Percentiles rank a stretch among this genome's conserved stretches.
Conservation (phyloP, 2,329 filamentous ascomycete genomes). For the Ramichloridium luteum region DNA sequence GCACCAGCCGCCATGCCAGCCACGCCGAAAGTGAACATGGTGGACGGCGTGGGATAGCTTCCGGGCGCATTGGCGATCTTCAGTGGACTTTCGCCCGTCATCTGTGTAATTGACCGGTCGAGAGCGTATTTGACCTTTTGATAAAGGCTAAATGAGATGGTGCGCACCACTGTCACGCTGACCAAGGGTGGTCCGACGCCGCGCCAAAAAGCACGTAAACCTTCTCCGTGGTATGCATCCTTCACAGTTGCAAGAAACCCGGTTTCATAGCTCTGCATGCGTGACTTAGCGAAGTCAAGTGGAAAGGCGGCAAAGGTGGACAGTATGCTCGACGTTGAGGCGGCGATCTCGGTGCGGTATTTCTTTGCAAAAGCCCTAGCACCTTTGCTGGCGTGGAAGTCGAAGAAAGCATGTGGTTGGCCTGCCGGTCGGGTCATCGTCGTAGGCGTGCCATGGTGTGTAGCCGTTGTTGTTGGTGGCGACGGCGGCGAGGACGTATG, state of each 20-base stretch:
- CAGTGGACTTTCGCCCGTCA: conserved; percentile 58
- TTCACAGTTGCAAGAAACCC: conserved; percentile 51
- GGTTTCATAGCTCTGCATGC: conserved; percentile 64
- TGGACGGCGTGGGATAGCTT: conserved; percentile 59
- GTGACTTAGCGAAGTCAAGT: conserved; percentile 78
- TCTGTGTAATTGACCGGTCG: conserved; percentile 54
- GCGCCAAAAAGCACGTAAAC: conserved; percentile 39
- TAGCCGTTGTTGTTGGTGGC: not conserved
- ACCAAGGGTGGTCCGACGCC: conserved; percentile 66
- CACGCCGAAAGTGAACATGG: conserved; percentile 62
- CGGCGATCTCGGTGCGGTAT: conserved; percentile 70
- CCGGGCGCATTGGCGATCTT: conserved; percentile 58
- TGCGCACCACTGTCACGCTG: conserved; percentile 65
- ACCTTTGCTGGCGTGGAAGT: conserved; percentile 27
- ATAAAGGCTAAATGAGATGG: conserved; percentile 70
- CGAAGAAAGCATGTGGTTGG: conserved; percentile 10
- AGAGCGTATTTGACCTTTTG: conserved; percentile 63
- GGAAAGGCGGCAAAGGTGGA: conserved; percentile 74
- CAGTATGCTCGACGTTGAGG: conserved; percentile 62
- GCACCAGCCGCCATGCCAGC: conserved; percentile 71
- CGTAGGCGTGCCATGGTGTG: conserved; percentile 1
- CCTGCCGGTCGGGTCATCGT: conserved; percentile 1
- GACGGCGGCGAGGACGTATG: conserved; percentile 1
- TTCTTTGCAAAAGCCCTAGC: conserved; percentile 48
- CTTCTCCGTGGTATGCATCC: conserved; percentile 54